Conservation (phyloP, 2,329 filamentous ascomycete species). For the Aspergillus sojae region DNA sequence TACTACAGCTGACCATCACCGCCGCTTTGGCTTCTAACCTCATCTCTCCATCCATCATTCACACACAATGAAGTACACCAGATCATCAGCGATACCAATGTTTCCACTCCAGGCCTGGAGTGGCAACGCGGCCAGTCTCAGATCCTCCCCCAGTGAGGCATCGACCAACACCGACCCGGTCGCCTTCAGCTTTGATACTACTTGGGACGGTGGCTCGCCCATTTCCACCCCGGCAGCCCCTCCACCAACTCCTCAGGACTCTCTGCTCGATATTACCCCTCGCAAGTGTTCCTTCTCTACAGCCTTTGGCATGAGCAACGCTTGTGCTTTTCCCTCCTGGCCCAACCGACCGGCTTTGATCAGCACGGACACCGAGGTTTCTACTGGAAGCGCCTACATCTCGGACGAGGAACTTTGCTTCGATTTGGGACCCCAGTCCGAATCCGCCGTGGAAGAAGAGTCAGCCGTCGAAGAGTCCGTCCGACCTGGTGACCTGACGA, state of each 20-base stretch:
- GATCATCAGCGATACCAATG: constrained; percentile 14
- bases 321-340: constrained; percentile 49
- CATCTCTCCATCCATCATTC: constrained; percentile 4
- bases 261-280: constrained; percentile 43
- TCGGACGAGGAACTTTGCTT: constrained; percentile 47
- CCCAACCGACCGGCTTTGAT: constrained; percentile 45
- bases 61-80: constrained; percentile 11
- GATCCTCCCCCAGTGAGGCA: constrained; percentile 25
- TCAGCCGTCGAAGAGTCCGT: constrained; percentile 25
- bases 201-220: constrained; percentile 25
- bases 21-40: neutral
- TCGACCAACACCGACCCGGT: constrained; percentile 21
- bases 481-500: constrained; percentile 31
- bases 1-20: neutral
- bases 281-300: constrained; percentile 47
- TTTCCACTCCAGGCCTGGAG: constrained; percentile 28
- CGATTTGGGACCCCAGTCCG: constrained; percentile 30
- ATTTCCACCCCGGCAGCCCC: constrained; percentile 40
- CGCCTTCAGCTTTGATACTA: constrained; percentile 29
- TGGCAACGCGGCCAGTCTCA: constrained; percentile 23
- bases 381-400: constrained; percentile 41
- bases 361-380: constrained; percentile 33
- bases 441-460: constrained; percentile 33
- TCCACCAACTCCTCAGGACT: constrained; percentile 42
- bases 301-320: constrained; percentile 40